Evolutionary conservation across 2,329 filamentous ascomycete genomes (phyloP).

Genomic region (Ceratocystis alfenasii): DNA sequence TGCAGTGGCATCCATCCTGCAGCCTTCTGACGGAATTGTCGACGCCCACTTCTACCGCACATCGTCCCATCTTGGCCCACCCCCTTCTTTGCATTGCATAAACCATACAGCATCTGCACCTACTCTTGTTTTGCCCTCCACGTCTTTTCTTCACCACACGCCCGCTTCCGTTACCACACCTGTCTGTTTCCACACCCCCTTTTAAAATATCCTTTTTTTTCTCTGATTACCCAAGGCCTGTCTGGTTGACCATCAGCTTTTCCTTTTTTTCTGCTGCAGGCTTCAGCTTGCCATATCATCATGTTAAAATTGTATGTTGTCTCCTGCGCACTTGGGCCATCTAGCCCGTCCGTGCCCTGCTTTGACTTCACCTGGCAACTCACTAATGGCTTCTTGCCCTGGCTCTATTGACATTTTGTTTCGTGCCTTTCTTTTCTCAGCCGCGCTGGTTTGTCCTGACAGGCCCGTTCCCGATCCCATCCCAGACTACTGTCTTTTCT

Average conservation of each 20-base stretch:
- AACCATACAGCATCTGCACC: not conserved
- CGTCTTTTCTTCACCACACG: not conserved
- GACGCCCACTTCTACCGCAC: not conserved
- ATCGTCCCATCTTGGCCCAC: constrained; percentile 11
- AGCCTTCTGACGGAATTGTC: constrained; percentile 1
- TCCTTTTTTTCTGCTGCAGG: not conserved
- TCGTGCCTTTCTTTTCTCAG: constrained; percentile 1
- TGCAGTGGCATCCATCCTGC: constrained; percentile 1
- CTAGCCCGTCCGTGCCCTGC: constrained; percentile 2
- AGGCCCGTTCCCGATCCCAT: not conserved
- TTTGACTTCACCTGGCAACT: constrained; percentile 8
- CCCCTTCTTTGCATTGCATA: constrained; percentile 9
- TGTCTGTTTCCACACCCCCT: not conserved
- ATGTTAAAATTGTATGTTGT: not conserved
- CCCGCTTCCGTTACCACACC: not conserved
- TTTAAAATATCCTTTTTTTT: not conserved
- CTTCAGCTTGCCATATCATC: not conserved
- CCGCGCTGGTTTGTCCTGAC: not conserved
- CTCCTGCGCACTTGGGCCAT: constrained; percentile 5
- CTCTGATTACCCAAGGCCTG: not conserved
- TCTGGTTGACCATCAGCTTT: not conserved
- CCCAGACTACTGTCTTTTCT: not conserved
- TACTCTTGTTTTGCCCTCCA: not conserved
- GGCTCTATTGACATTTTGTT: not conserved
- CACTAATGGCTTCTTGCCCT: not conserved